These are phyloP conservation scores for Ganoderma meredithae DNA, from an alignment of 1,284 basidiomycete species.

Conservation along the genomic window DNA sequence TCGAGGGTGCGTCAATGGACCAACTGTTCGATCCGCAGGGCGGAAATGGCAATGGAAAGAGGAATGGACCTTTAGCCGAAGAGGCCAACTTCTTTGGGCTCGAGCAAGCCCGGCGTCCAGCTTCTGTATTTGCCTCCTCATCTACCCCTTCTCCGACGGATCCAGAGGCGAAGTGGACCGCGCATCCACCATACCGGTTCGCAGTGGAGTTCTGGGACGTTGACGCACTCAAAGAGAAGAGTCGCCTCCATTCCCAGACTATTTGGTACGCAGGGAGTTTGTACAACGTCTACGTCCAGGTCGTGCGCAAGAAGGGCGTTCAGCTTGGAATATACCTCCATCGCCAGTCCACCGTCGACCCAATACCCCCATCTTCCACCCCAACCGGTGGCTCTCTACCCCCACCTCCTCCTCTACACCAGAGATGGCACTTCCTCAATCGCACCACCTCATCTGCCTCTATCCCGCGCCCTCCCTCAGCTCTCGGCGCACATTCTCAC, in stretches of 20 bases:
- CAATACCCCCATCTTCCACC: slow-evolving; percentile 56
- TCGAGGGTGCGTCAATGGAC: slow-evolving; percentile 61
- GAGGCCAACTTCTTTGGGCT: slow-evolving; percentile 74
- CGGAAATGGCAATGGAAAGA: slow-evolving; percentile 34
- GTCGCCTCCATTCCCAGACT: slow-evolving; percentile 77
- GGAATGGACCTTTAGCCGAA: slow-evolving; percentile 41
- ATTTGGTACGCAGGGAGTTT: slow-evolving; percentile 83
- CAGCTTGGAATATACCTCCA: slow-evolving; percentile 94
- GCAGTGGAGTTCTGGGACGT: slow-evolving; percentile 93
- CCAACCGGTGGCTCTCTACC: slow-evolving; percentile 31
- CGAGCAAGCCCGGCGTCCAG: slow-evolving; percentile 52
- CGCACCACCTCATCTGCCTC: slow-evolving; percentile 32
- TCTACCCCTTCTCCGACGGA: neutral
- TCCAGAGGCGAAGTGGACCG: slow-evolving; percentile 58
- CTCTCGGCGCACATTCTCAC: slow-evolving; percentile 9
- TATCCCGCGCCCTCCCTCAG: slow-evolving; percentile 27
- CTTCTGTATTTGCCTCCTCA: slow-evolving; percentile 45
- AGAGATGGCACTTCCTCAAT: slow-evolving; percentile 17
- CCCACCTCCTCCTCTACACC: slow-evolving; percentile 19
- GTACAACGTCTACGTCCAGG: slow-evolving; percentile 90
- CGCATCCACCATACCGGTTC: slow-evolving; percentile 81
- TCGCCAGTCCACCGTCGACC: slow-evolving; percentile 80
- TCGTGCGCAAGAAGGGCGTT: slow-evolving; percentile 74
- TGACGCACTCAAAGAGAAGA: slow-evolving; percentile 84
- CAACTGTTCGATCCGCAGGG: slow-evolving; percentile 51